Percentiles rank a stretch among this genome's conserved stretches.
These are phyloP conservation scores for Hanseniaspora uvarum DNA, from an alignment of 1,139 yeast genomes.

Conservation along the genomic window DNA sequence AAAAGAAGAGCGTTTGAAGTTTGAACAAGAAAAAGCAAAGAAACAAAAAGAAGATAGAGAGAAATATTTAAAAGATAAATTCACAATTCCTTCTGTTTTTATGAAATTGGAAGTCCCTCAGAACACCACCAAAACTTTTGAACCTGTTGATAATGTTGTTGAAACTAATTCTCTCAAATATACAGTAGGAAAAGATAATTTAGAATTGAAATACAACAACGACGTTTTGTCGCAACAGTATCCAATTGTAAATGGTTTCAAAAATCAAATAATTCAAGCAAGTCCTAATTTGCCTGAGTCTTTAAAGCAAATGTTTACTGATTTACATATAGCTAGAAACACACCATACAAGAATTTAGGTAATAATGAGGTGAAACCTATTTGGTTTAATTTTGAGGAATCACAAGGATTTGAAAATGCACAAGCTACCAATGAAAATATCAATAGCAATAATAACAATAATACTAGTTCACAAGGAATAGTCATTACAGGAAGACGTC, in stretches of 20 bases:
- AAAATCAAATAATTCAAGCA: background rate
- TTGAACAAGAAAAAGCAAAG: constrained; percentile 4
- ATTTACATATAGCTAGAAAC: background rate
- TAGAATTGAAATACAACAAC: background rate
- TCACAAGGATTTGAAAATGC: background rate
- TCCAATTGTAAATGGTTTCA: background rate
- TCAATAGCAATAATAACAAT: background rate
- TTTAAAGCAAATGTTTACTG: background rate
- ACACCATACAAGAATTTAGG: background rate
- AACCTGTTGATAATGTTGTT: background rate
- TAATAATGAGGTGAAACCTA: background rate
- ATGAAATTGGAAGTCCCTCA: constrained; percentile 6
- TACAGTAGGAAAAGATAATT: background rate
- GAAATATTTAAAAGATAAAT: background rate
- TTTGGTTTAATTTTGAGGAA: background rate
- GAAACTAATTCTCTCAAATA: background rate
- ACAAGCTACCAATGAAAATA: background rate
- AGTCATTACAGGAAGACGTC: constrained; percentile 16
- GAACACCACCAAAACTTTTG: background rate
- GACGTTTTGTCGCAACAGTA: background rate
- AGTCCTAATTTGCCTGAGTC: background rate
- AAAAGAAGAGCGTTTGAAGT: background rate
- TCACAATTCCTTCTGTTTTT: constrained; percentile 1
- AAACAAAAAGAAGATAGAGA: constrained; percentile 1
- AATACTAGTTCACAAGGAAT: constrained; percentile 13